Percentiles rank a stretch among this genome's conserved stretches.
Evolutionary conservation across 2,329 filamentous ascomycete genomes (phyloP).

Genomic region (Blumeria hordei): DNA sequence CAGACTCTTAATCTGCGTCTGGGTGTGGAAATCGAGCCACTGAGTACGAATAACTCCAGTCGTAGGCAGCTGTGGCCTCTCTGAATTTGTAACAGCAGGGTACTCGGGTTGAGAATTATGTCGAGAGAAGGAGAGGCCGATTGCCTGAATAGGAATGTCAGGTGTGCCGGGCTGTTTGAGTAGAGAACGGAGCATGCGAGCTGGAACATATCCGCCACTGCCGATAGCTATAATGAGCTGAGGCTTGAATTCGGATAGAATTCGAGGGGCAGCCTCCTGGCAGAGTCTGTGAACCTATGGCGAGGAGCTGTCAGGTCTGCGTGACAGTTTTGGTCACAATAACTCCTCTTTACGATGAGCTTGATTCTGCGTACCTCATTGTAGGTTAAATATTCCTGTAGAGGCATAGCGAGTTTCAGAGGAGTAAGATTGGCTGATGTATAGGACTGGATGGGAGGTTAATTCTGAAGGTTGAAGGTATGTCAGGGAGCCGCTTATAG

Average conservation of each 20-base stretch:
- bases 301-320: too few relatives aligned
- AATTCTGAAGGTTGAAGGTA: too few relatives aligned
- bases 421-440: too few relatives aligned
- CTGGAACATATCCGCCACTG: conserved; percentile 89
- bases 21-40: conserved; percentile 78
- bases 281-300: conserved; percentile 86
- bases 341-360: too few relatives aligned
- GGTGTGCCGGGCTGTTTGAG: conserved; percentile 66
- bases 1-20: conserved; percentile 2
- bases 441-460: too few relatives aligned
- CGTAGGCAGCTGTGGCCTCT: conserved; percentile 40
- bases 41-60: conserved; percentile 94
- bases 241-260: conserved; percentile 68
- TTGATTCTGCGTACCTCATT: too few relatives aligned
- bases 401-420: too few relatives aligned
- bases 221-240: conserved; percentile 98
- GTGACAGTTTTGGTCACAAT: too few relatives aligned
- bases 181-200: conserved; percentile 91
- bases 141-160: conserved; percentile 98
- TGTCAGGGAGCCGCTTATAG: too few relatives aligned
- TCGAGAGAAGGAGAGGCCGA: conserved; percentile 61
- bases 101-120: conserved; percentile 16
- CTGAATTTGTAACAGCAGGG: conserved; percentile 6
- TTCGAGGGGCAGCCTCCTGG: conserved; percentile 57
- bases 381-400: too few relatives aligned